Evolutionary conservation across 306 rosid genomes (phyloP).

Genomic region (Vigna radiata): DNA sequence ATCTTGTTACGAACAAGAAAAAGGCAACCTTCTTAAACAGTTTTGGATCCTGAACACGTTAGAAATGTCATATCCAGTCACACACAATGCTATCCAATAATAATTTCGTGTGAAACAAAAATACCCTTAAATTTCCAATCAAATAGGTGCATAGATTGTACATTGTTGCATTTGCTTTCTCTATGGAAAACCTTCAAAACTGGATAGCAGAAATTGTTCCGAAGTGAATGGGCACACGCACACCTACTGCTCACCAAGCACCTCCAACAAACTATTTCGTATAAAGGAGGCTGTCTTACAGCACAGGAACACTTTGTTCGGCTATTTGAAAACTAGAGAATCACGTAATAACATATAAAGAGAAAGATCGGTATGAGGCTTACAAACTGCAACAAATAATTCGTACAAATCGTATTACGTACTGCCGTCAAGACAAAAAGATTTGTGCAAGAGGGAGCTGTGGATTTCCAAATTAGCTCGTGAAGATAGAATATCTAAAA

Average conservation of each 20-base stretch:
- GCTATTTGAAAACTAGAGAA: constrained; percentile 23
- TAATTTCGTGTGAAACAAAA: background rate
- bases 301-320: background rate
- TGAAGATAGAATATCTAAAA: too few species aligned
- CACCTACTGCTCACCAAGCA: constrained; percentile 1
- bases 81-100: background rate
- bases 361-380: background rate
- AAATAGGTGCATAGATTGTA: background rate
- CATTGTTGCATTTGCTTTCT: background rate
- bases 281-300: background rate
- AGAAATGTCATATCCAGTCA: background rate
- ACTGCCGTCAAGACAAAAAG: too few species aligned
- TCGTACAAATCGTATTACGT: too few species aligned
- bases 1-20: background rate
- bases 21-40: background rate
- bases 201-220: constrained; percentile 1
- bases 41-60: background rate
- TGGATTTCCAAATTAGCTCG: too few species aligned
- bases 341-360: background rate
- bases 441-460: too few species aligned
- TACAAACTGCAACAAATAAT: too few species aligned
- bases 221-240: background rate
- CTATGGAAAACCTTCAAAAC: background rate
- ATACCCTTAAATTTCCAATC: constrained; percentile 11
- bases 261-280: background rate